Evolutionary conservation across 1,284 basidiomycete species (phyloP).

Genomic region (Irpex sp.): DNA sequence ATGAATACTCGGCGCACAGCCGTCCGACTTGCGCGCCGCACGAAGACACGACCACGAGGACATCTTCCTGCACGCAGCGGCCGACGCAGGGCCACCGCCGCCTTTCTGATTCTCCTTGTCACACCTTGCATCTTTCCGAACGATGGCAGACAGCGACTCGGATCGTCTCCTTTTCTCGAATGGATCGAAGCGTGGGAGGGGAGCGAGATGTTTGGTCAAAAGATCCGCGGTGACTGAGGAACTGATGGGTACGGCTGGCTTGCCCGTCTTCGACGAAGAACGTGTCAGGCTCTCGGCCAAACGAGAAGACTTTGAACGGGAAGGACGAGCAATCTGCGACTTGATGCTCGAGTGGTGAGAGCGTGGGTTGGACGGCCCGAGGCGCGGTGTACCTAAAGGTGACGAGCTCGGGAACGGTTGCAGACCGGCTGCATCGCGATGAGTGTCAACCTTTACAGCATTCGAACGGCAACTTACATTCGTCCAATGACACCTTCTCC

Average conservation of each 20-base stretch:
- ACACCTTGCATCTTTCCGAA: not conserved
- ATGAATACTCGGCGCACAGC: not conserved
- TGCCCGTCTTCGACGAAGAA: not conserved
- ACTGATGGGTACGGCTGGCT: not conserved
- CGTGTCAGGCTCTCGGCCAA: not conserved
- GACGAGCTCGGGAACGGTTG: not conserved
- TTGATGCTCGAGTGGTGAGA: not conserved
- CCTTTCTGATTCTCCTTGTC: not conserved
- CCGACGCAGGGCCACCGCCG: not conserved
- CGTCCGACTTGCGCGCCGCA: not conserved
- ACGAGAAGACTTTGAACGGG: conserved; percentile 3
- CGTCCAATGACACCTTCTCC: not conserved
- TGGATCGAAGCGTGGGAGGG: conserved; percentile 29
- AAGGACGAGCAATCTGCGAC: not conserved
- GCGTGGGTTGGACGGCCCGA: not conserved
- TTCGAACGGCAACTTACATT: not conserved
- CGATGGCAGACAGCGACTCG: conserved; percentile 26
- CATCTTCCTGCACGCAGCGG: not conserved
- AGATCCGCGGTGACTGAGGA: conserved; percentile 7
- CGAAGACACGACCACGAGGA: not conserved
- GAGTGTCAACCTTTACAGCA: not conserved
- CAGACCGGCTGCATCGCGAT: not conserved
- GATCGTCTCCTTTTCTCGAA: conserved; percentile 23
- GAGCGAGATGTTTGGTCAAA: conserved; percentile 21
- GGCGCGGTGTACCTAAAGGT: not conserved